Evolutionary conservation across 1,139 yeast genomes (phyloP), one percentile per base, ranked within the genome.

Genomic region (Geotrichum restrictum): DNA sequence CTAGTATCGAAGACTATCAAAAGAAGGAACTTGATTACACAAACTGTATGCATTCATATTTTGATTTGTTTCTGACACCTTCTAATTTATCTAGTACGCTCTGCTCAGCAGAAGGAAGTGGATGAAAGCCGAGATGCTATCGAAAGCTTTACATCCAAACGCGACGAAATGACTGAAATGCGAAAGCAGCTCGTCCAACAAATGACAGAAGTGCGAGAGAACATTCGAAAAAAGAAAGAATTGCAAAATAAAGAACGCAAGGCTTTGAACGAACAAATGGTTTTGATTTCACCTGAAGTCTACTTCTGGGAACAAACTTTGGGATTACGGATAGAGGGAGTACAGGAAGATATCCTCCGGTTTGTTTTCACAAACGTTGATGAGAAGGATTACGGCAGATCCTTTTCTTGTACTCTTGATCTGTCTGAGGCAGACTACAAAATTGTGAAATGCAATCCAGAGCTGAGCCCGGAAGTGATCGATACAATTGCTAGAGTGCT

Each of bases 291-390:
- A 1, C 66, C 69, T 1, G 71, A 68, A 50, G 53, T 67, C 22
- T 57, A 45, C 2, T 57, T 60, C 22, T 68, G 69, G 69, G 67
- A 68, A 50, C 49, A 60, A 16, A 57, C 60, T 2, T 59, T 67
- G 11, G 70, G 71, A 11, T 42, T 67, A 32, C 49, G 62, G 16
- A 60, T 68, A 36, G 65, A 64, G 37, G 64, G 67, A n/a, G 59
- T 60, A 11, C 51, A 55, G 18, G 65, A 65, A 31, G 69, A 65
- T 41, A 51, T 60, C 31, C 55, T 67, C 37, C 59, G 60, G 51
- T 62, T 68, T 52, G 55, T 62, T 1, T 68, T 66, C 55, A 58
- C 65, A 11, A 59, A 62, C 21, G 54, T 68, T 16, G 68, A 65
- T 51, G 60, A 57, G 27, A 56, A 52, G 33, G 60, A 63, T 19